Percentiles rank a stretch among this genome's conserved stretches.
phyloP scores from a whole-genome alignment of 495 filamentous ascomycete species.

The Viridothelium virens region DNA sequence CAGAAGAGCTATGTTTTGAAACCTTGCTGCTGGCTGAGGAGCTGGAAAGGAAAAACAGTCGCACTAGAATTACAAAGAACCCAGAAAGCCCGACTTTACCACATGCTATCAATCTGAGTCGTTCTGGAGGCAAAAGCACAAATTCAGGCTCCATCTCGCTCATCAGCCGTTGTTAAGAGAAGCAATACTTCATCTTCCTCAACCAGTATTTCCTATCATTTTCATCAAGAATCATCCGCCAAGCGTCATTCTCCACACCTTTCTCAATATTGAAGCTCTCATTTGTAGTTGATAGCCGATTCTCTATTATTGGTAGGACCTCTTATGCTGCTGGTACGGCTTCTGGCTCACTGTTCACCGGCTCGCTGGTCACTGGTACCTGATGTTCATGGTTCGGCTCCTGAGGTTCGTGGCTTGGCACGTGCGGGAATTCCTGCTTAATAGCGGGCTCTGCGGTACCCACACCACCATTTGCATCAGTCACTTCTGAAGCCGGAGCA shows the following conservation, averaged over 20 bases:
- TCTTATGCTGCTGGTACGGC: slow-evolving; percentile 6
- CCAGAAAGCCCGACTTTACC: background rate
- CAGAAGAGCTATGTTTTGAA: background rate
- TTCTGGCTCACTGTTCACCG: slow-evolving; percentile 2
- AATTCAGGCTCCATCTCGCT: background rate
- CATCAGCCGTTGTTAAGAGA: background rate
- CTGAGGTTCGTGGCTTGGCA: background rate
- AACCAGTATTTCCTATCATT: background rate
- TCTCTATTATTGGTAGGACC: background rate
- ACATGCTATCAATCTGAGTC: background rate
- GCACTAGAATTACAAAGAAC: background rate
- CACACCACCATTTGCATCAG: background rate
- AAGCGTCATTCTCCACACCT: background rate
- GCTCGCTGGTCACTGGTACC: background rate
- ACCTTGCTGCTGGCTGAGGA: background rate
- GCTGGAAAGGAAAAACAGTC: background rate
- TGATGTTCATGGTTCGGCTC: background rate
- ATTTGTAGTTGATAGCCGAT: background rate
- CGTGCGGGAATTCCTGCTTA: background rate
- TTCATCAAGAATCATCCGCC: background rate
- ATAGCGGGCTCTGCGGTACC: background rate
- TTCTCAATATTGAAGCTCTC: background rate
- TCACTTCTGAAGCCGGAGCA: background rate
- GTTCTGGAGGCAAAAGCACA: background rate
- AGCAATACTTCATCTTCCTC: background rate